Percentiles rank a stretch among this genome's conserved stretches.
Evolutionary conservation across 441 rosid genomes (phyloP).

Genomic region (Croton laevigatus): DNA sequence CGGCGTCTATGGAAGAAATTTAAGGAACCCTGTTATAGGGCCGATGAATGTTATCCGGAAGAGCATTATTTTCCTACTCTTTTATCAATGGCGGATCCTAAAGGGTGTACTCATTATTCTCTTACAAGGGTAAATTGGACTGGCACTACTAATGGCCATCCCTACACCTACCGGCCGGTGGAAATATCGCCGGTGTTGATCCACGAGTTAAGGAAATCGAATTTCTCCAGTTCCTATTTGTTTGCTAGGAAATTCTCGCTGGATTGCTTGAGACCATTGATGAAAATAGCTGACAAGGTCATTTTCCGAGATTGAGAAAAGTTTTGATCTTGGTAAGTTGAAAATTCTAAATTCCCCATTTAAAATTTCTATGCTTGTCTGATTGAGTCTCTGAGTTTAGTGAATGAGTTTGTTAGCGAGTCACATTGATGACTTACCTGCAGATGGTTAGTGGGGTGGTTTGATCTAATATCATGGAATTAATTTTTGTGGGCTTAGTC

Average conservation of each 20-base stretch:
- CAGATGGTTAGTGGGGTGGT: slow-evolving; percentile 1
- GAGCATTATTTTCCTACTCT: slow-evolving; percentile 37
- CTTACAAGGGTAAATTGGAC: slow-evolving; percentile 35
- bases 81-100: slow-evolving; percentile 31
- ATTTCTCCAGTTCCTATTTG: slow-evolving; percentile 59
- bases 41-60: slow-evolving; percentile 34
- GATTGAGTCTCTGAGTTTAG: slow-evolving; percentile 16
- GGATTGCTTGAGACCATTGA: slow-evolving; percentile 69
- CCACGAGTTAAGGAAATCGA: slow-evolving; percentile 55
- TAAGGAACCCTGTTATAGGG: slow-evolving; percentile 29
- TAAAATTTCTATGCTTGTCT: background rate
- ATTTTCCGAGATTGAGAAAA: slow-evolving; percentile 76
- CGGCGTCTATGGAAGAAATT: slow-evolving; percentile 31
- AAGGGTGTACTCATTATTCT: slow-evolving; percentile 27
- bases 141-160: slow-evolving; percentile 76
- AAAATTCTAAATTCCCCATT: background rate
- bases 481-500: slow-evolving; percentile 3
- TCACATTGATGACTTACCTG: background rate
- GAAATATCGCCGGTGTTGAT: slow-evolving; percentile 62
- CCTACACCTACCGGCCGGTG: slow-evolving; percentile 54
- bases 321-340: slow-evolving; percentile 37
- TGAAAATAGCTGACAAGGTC: slow-evolving; percentile 66
- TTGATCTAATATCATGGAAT: slow-evolving; percentile 3
- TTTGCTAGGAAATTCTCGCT: slow-evolving; percentile 90
- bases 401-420: slow-evolving; percentile 2